Conservation (phyloP, 768 basidiomycete genomes). For the Suillus bovinus region DNA sequence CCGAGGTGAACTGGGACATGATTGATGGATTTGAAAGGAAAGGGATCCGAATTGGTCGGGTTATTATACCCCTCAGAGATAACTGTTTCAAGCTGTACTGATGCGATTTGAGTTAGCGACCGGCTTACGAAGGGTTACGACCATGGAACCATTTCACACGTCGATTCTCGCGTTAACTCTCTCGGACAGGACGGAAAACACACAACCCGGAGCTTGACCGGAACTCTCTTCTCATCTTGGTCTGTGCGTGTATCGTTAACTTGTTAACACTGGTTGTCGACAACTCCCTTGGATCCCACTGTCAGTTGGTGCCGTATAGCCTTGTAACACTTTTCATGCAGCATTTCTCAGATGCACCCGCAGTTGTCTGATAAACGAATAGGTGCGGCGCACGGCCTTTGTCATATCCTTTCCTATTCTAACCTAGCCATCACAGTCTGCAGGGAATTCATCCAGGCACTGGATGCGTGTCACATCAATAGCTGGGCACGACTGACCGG, state of each 20-base stretch:
- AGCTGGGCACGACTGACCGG: slow-evolving; percentile 68
- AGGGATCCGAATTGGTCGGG: slow-evolving; percentile 14
- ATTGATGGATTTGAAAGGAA: slow-evolving; percentile 14
- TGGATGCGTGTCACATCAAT: slow-evolving; percentile 66
- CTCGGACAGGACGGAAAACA: slow-evolving; percentile 9
- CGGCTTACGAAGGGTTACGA: slow-evolving; percentile 9
- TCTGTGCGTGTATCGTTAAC: slow-evolving; percentile 18
- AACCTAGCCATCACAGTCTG: slow-evolving; percentile 49
- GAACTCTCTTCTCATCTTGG: slow-evolving; percentile 17
- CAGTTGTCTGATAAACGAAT: slow-evolving; percentile 69
- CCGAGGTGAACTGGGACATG: slow-evolving; percentile 43
- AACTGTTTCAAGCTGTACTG: neutral
- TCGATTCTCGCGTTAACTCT: slow-evolving; percentile 6
- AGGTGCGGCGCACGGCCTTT: slow-evolving; percentile 34
- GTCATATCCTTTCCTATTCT: neutral
- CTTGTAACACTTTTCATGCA: slow-evolving; percentile 6
- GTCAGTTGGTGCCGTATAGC: slow-evolving; percentile 2
- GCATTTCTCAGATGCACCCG: slow-evolving; percentile 56
- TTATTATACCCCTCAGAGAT: slow-evolving; percentile 3
- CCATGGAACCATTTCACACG: slow-evolving; percentile 19
- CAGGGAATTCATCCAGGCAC: slow-evolving; percentile 75
- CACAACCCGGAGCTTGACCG: slow-evolving; percentile 4
- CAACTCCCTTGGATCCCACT: slow-evolving; percentile 7
- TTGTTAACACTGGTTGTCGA: neutral
- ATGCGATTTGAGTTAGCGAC: neutral